Base-by-base conservation (phyloP, 805 yeast genomes). In the Limtongia smithiae region DNA sequence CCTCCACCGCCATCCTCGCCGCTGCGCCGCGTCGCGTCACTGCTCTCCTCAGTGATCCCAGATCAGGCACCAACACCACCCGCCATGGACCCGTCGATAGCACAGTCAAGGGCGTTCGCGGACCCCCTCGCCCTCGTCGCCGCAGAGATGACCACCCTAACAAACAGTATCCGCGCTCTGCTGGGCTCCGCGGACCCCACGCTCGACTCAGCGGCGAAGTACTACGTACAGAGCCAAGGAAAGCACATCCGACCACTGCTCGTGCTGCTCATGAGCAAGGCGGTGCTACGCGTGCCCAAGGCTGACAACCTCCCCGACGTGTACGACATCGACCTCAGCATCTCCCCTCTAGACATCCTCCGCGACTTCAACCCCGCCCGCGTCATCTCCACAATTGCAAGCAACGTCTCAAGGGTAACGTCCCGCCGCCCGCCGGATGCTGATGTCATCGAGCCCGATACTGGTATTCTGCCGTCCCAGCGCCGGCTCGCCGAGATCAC, bases 131-230 rank as follows among this genome's bases (percentile, higher is more conserved):
- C 94, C 15, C 77, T 91, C 40, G 98, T 93, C 14, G 83, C 95
- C 35, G 83, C 83, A 59, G 98, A 91, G 63, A 91, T 91, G 98
- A 81, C 89, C 20, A 81, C 80, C 31, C 69, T 91, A 62, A 96
- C 96, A 24, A 79, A 79, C 62, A 88, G 89, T 64, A 93, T 91
- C 55, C 94, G 95, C 41, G 71, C 76, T 17, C 73, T 93, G 46
- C 82, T 91, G 50, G 97, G 97, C 1, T 83, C 94, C 0, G 95
- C 96, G 1, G 96, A 91, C 64, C 96, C 97, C 1, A 83, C 93
- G 9, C 74, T 91, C 53, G 90, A 91, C 68, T 76, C 94, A 58
- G 96, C 91, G 3, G 83, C 95, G n/a, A 80, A 88, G 31, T 93
- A 93, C 70, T 93, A 93, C 70, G 93, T 93, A 60, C 96, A 90